These are phyloP conservation scores for Fraxinus quadrangulata DNA, from an alignment of 257 asterid genomes.

Conservation along the genomic window DNA sequence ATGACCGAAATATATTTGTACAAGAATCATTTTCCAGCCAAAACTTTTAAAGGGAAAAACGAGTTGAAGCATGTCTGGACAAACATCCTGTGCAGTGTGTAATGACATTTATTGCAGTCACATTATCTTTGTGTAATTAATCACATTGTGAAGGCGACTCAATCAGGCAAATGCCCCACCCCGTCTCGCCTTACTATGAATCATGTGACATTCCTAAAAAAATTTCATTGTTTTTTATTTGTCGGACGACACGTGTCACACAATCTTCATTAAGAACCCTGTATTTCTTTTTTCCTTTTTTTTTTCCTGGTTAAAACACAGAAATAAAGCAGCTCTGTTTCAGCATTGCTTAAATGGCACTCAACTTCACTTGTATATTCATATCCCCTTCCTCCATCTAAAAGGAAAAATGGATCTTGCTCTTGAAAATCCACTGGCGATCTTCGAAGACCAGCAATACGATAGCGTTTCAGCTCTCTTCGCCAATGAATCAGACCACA, in stretches of 20 bases:
- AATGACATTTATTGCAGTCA: constrained; percentile 32
- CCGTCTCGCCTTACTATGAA: constrained; percentile 29
- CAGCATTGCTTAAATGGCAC: constrained; percentile 13
- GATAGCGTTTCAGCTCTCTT: constrained; percentile 52
- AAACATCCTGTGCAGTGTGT: not conserved
- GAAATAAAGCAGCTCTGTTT: not conserved
- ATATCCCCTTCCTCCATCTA: not conserved
- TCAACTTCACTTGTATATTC: constrained; percentile 11
- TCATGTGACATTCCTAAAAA: constrained; percentile 42
- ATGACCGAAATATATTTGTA: too few species aligned
- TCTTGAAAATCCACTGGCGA: constrained; percentile 50
- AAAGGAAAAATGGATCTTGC: constrained; percentile 42
- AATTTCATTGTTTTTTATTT: not conserved
- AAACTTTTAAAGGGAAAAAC: not conserved
- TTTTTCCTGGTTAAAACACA: not conserved
- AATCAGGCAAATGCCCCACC: constrained; percentile 17
- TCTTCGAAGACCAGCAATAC: constrained; percentile 30
- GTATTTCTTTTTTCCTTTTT: not conserved
- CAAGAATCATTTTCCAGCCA: too few species aligned
- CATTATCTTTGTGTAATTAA: constrained; percentile 17
- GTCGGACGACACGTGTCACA: not conserved
- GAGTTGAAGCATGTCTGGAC: not conserved
- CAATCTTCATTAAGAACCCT: not conserved
- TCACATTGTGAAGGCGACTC: not conserved
- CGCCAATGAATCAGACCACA: constrained; percentile 54